These are phyloP conservation scores for Carex pumila DNA, from an alignment of 176 grass and related monocot species.

Conservation along the genomic window DNA sequence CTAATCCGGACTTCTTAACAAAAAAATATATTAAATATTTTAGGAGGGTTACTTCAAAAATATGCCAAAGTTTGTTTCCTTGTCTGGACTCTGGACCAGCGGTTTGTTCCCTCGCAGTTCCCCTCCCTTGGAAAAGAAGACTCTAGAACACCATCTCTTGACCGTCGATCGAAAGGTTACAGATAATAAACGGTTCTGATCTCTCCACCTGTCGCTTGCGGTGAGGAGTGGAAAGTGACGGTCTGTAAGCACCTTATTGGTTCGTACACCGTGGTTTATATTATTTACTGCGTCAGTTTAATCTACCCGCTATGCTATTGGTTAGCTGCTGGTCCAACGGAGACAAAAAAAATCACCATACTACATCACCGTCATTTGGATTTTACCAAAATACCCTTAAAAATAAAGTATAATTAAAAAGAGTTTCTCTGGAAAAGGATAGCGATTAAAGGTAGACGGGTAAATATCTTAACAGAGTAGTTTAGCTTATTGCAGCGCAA, in stretches of 20 bases:
- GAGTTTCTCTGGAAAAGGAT: not conserved
- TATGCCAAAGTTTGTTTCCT: not conserved
- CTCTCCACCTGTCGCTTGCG: not conserved
- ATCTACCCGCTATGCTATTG: not conserved
- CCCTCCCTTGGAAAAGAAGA: not conserved
- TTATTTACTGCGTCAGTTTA: slow-evolving; percentile 14
- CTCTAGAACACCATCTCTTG: slow-evolving; percentile 9
- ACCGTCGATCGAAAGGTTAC: not conserved
- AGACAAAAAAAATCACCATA: slow-evolving; percentile 12
- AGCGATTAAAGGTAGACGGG: not conserved
- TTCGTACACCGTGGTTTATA: not conserved
- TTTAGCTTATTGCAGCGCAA: no score
- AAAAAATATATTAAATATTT: not conserved
- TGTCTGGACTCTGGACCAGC: not conserved
- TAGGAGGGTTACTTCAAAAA: not conserved
- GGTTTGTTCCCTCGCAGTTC: not conserved
- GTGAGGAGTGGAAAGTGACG: not conserved
- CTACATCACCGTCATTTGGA: not conserved
- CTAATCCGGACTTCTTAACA: not conserved
- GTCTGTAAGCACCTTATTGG: slow-evolving; percentile 1
- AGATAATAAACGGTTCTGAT: not conserved
- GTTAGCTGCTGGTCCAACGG: not conserved
- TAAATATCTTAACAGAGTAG: no score
- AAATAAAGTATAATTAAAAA: not conserved
- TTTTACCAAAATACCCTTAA: not conserved